Percentiles rank a stretch among this genome's conserved stretches.
These are phyloP conservation scores for Nakazawaea ambrosiae DNA, from an alignment of 805 yeast species.

Conservation along the genomic window DNA sequence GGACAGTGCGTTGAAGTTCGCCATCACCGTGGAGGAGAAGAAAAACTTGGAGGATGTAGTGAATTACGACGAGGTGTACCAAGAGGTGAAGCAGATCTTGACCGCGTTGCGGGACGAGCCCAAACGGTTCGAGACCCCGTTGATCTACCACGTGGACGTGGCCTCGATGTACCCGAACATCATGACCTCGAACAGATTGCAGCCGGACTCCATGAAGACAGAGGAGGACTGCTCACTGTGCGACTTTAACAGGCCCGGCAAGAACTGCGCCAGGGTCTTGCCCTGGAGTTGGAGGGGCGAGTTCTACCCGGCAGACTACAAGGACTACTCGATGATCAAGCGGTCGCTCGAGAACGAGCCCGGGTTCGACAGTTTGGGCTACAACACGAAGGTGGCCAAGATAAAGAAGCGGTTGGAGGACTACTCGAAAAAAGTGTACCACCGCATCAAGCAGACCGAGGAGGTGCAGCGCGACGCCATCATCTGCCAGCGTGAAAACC, in stretches of 20 bases:
- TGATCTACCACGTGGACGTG: constrained; percentile 95
- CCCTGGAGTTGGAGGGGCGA: constrained; percentile 99
- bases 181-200: constrained; percentile 94
- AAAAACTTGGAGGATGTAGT: constrained; percentile 68
- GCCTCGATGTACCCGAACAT: constrained; percentile 99
- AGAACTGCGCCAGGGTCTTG: constrained; percentile 81
- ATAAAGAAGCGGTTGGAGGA: constrained; percentile 76
- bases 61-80: constrained; percentile 71
- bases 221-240: constrained; percentile 97
- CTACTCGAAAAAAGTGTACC: constrained; percentile 80
- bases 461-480: constrained; percentile 87
- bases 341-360: constrained; percentile 73
- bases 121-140: constrained; percentile 66
- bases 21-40: constrained; percentile 75
- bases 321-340: constrained; percentile 86
- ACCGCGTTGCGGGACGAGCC: constrained; percentile 56
- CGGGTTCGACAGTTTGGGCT: constrained; percentile 75
- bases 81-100: constrained; percentile 47
- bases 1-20: constrained; percentile 71
- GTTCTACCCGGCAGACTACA: constrained; percentile 82
- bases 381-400: constrained; percentile 67
- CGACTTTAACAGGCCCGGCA: constrained; percentile 94
- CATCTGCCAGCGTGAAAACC: constrained; percentile 95
- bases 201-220: constrained; percentile 94
- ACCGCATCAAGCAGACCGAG: constrained; percentile 72